Percentiles rank a stretch among this genome's conserved stretches.
These are phyloP conservation scores for Sedum album DNA, from an alignment of 164 flowering plant genomes.

Conservation along the genomic window DNA sequence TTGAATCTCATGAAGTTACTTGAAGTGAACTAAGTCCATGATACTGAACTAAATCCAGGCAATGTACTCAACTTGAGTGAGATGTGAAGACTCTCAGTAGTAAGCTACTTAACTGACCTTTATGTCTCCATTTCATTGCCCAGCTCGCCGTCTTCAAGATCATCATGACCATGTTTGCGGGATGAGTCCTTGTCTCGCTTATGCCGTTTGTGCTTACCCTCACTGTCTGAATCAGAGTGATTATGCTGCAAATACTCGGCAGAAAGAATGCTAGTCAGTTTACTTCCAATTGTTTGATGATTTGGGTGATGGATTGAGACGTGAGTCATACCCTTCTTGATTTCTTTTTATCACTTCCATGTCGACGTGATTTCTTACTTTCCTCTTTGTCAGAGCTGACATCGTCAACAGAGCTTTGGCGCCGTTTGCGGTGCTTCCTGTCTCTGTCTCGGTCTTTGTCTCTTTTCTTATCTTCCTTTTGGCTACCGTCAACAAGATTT, in stretches of 20 bases:
- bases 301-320: not conserved
- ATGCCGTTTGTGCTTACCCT: constrained; percentile 72
- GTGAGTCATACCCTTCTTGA: constrained; percentile 58
- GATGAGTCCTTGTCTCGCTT: constrained; percentile 74
- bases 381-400: constrained; percentile 67
- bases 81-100: no score
- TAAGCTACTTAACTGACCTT: no score
- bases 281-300: not conserved
- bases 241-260: constrained; percentile 34
- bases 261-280: not conserved
- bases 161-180: constrained; percentile 65
- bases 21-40: no score
- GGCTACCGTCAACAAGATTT: constrained; percentile 34
- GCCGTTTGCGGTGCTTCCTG: constrained; percentile 66
- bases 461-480: constrained; percentile 60
- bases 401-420: constrained; percentile 51
- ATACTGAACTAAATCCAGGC: no score
- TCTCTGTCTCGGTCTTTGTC: constrained; percentile 50
- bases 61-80: no score
- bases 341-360: constrained; percentile 81
- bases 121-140: constrained; percentile 83
- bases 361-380: constrained; percentile 61
- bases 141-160: constrained; percentile 97
- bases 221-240: constrained; percentile 79
- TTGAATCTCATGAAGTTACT: no score